These are phyloP conservation scores for Blepharisma stoltei DNA, from an alignment of 73 alveolate species.

Conservation along the genomic window DNA sequence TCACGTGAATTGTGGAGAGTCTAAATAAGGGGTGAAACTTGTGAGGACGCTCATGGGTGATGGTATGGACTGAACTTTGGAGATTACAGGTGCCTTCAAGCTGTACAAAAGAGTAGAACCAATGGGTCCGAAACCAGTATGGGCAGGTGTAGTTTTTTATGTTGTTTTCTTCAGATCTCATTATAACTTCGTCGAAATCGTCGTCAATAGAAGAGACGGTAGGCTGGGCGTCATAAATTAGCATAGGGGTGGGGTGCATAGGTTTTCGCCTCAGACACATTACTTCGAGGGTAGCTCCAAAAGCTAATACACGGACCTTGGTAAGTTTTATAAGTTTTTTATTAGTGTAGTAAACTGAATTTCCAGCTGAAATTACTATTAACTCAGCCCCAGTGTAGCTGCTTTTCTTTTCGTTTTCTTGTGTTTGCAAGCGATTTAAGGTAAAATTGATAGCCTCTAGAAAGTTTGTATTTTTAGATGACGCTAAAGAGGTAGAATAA, in stretches of 20 bases:
- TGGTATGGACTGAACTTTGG: neutral
- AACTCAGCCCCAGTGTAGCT: constrained; percentile 26
- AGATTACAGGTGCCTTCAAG: constrained; percentile 22
- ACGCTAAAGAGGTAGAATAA: neutral
- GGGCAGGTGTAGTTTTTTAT: neutral
- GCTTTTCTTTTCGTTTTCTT: neutral
- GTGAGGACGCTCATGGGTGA: neutral
- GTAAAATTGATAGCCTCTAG: constrained; percentile 15
- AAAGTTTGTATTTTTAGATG: neutral
- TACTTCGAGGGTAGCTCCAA: neutral
- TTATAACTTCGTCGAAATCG: neutral
- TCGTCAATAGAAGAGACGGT: neutral
- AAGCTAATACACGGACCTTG: neutral
- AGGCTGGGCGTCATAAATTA: neutral
- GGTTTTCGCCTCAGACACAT: constrained; percentile 13
- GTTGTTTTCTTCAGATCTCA: neutral
- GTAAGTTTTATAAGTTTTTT: constrained; percentile 13
- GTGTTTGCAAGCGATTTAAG: neutral
- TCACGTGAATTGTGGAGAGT: neutral
- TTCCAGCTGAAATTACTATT: constrained; percentile 26
- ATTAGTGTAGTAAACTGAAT: constrained; percentile 1
- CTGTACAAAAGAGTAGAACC: constrained; percentile 6
- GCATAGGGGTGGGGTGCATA: constrained; percentile 13
- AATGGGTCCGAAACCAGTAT: neutral
- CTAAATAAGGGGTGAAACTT: constrained; percentile 4